Evolutionary conservation across 805 yeast species (phyloP), one percentile per base, ranked within the genome.

Genomic region (Hyphopichia homilentoma): DNA sequence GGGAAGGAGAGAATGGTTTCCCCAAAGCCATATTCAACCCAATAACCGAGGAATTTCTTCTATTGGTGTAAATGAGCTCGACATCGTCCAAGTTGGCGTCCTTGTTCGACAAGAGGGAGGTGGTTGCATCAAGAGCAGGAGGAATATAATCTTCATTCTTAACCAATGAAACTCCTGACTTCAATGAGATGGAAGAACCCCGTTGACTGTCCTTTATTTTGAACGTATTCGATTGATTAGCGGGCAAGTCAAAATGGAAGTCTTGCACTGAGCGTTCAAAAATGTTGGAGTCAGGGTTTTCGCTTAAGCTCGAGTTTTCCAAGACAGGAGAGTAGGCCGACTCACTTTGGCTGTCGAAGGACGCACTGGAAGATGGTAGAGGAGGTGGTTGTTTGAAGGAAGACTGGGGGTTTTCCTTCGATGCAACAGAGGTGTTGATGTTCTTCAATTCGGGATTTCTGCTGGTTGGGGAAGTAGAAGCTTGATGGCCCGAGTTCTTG

Each of bases 51-150:
- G 80, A 71, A 39, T 77, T 75, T 41, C 82, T 67, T 36, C 81
- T 62, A 27, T 45, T 47, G 21, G 81, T 63, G 45, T 79, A 79
- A 12, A 85, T 77, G 58, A 86, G 75, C 38, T 84, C 89, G 9
- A 84, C 78, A 34, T 74, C 70, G 43, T 83, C 81, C 38, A 87
- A 70, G 46, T 81, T 75, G 4, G 82, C 65, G 27, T 65, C 59
- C 45, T 78, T 79, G 9, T 79, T 73, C 26, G 79, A 68, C 22
- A 84, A 64, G 38, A 81, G 76, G 13, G 79, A 71, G 4, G 93
- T 75, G 6, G 95, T 86, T 15, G 73, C 73, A 47, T 85, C 95
- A 44, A 86, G 64, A 5, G 85, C 85, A 1, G 96, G 89, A 2
- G 94, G 84, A 14, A 86, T 84, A 44, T 59, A 75, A 55, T 87